These are phyloP conservation scores for Kandelia obovata DNA, from an alignment of 345 rosid genomes.

Conservation along the genomic window DNA sequence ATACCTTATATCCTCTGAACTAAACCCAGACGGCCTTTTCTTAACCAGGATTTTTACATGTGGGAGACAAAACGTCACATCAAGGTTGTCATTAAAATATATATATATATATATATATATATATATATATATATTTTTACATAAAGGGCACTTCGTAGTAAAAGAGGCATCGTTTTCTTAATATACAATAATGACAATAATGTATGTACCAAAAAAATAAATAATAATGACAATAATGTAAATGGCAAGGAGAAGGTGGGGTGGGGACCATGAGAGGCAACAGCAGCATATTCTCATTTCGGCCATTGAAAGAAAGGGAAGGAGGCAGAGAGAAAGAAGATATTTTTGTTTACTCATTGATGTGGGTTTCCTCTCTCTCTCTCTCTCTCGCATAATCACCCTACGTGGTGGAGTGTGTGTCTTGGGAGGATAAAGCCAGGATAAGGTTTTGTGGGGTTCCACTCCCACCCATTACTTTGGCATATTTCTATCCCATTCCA, in stretches of 20 bases:
- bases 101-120: too few species aligned
- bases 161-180: too few species aligned
- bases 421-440: conserved; percentile 35
- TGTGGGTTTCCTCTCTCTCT: not conserved
- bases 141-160: too few species aligned
- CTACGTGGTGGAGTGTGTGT: conserved; percentile 30
- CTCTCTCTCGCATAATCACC: conserved; percentile 20
- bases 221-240: too few species aligned
- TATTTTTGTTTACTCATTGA: not conserved
- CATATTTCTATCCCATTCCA: not conserved
- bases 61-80: not conserved
- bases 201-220: not conserved
- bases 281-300: conserved; percentile 13
- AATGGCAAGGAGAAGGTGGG: too few species aligned
- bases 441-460: conserved; percentile 46
- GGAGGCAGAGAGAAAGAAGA: not conserved
- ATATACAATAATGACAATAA: too few species aligned
- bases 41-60: not conserved
- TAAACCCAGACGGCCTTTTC: not conserved
- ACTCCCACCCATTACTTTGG: not conserved
- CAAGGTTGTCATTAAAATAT: not conserved
- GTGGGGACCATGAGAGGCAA: not conserved
- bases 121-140: too few species aligned
- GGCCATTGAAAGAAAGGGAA: not conserved
- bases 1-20: not conserved